Conservation (phyloP, 768 basidiomycete genomes). For the Tulasnella sp. region DNA sequence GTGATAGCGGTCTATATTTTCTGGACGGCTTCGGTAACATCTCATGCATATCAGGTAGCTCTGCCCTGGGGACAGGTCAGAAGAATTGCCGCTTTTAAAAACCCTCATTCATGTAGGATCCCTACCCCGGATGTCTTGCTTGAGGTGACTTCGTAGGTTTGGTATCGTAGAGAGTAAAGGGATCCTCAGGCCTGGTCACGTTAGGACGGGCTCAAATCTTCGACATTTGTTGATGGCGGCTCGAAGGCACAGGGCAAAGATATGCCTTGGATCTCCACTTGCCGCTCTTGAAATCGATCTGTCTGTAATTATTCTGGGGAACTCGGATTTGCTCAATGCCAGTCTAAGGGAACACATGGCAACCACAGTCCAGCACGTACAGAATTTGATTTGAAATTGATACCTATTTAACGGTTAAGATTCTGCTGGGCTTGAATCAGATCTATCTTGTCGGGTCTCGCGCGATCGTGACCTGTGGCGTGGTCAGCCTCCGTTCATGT, state of each 20-base stretch:
- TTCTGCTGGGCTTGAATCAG: not conserved
- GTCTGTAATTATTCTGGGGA: not conserved
- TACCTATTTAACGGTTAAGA: not conserved
- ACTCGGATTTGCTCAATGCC: not conserved
- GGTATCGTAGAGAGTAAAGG: not conserved
- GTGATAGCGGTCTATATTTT: too few relatives aligned
- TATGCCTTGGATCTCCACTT: not conserved
- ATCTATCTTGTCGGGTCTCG: too few relatives aligned
- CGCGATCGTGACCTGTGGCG: too few relatives aligned
- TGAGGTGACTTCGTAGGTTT: not conserved
- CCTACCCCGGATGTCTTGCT: too few relatives aligned
- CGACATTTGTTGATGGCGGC: not conserved
- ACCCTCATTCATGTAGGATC: not conserved
- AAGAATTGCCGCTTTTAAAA: too few relatives aligned
- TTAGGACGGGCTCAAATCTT: not conserved
- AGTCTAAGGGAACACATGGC: not conserved
- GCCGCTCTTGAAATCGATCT: not conserved
- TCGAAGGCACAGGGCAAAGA: not conserved
- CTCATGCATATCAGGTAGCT: too few relatives aligned
- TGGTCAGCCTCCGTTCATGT: too few relatives aligned
- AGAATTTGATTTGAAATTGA: not conserved
- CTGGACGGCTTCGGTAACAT: too few relatives aligned
- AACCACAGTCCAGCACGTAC: not conserved
- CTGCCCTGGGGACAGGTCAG: too few relatives aligned
- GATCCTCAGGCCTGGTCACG: not conserved